Evolutionary conservation across 2,329 filamentous ascomycete species (phyloP).

Genomic region (Neonectria punicea): DNA sequence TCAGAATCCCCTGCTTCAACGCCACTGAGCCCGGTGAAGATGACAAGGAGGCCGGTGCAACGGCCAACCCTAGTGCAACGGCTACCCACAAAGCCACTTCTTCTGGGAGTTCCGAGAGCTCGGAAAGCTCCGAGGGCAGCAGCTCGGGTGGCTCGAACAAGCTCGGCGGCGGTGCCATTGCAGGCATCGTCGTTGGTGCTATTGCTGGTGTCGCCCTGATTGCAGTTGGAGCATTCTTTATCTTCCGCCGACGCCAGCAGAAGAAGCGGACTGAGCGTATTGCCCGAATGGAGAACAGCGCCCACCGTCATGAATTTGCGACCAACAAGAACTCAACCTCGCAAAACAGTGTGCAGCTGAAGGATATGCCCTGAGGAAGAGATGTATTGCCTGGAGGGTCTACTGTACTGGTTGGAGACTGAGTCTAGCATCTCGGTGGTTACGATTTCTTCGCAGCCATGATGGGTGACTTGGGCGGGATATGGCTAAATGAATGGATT

Average conservation of each 20-base stretch:
- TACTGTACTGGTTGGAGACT: neutral
- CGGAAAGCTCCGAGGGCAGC: neutral
- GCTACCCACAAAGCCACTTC: constrained; percentile 26
- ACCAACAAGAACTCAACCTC: constrained; percentile 3
- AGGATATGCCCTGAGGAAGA: neutral
- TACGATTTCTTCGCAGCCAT: neutral
- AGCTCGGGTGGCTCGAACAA: constrained; percentile 62
- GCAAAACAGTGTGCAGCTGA: constrained; percentile 5
- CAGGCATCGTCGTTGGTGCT: constrained; percentile 77
- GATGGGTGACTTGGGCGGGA: neutral
- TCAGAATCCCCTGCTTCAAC: constrained; percentile 56
- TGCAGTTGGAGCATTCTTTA: constrained; percentile 66
- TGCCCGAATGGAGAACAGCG: constrained; percentile 11
- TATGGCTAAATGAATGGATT: neutral
- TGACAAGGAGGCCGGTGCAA: constrained; percentile 32
- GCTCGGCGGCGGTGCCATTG: constrained; percentile 62
- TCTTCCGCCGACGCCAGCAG: constrained; percentile 51
- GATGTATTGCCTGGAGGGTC: neutral
- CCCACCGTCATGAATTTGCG: neutral
- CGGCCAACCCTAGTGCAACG: constrained; percentile 20
- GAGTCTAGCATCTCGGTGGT: neutral
- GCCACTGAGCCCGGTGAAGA: constrained; percentile 48
- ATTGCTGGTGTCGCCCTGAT: constrained; percentile 70
- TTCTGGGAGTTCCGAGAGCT: neutral
- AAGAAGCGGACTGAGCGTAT: constrained; percentile 15